These are phyloP conservation scores for Pseudoperonospora humuli DNA, from an alignment of 352 stramenopile species.

Conservation along the genomic window DNA sequence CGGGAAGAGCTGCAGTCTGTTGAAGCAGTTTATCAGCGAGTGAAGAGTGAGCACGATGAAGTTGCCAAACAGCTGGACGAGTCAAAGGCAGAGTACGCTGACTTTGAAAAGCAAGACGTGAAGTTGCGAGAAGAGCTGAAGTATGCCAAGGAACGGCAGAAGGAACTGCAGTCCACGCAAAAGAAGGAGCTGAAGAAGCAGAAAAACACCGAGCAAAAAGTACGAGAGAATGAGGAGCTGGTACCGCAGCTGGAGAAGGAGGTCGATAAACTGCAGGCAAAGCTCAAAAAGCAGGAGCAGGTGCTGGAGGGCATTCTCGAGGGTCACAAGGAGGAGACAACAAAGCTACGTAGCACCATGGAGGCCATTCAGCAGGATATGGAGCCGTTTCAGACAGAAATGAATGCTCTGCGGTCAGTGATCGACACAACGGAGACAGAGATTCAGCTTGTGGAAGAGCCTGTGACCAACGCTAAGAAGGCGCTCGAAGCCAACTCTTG, in stretches of 20 bases:
- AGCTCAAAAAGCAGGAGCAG: conserved; percentile 80
- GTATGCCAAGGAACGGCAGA: conserved; percentile 88
- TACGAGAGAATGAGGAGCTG: conserved; percentile 80
- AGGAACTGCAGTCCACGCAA: conserved; percentile 86
- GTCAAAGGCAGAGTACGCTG: conserved; percentile 89
- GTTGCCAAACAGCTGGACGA: conserved; percentile 82
- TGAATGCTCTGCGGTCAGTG: conserved; percentile 62
- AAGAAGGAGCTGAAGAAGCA: conserved; percentile 90
- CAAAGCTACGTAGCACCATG: conserved; percentile 63
- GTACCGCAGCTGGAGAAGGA: conserved; percentile 86
- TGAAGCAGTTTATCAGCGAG: conserved; percentile 68
- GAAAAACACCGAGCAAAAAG: conserved; percentile 70
- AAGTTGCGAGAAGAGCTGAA: conserved; percentile 97
- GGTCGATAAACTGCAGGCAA: conserved; percentile 55
- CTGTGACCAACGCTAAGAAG: conserved; percentile 70
- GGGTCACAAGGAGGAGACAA: conserved; percentile 67
- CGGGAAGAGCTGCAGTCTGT: conserved; percentile 71
- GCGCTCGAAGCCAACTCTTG: conserved; percentile 58
- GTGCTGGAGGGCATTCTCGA: conserved; percentile 83
- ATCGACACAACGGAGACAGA: conserved; percentile 80
- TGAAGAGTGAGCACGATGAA: conserved; percentile 80
- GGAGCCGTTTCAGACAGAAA: conserved; percentile 57
- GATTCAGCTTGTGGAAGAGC: conserved; percentile 69
- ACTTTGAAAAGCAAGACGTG: conserved; percentile 96
- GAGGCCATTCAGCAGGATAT: conserved; percentile 75